Conservation (phyloP, 768 basidiomycete species). For the Amanita subjunquillea region DNA sequence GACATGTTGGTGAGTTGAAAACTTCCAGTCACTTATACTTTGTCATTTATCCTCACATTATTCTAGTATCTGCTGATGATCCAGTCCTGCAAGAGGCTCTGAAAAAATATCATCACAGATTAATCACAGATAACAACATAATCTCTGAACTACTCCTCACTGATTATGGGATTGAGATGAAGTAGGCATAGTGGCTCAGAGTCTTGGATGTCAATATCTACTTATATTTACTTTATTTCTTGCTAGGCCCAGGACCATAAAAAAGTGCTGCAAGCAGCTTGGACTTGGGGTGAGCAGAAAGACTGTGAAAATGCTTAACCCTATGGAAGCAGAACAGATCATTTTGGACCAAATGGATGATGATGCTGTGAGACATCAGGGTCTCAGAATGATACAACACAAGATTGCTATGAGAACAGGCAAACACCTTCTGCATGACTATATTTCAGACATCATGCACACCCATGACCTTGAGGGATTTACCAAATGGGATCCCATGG, state of each 20-base stretch:
- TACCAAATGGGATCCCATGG: slow-evolving; percentile 13
- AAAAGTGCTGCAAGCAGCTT: slow-evolving; percentile 10
- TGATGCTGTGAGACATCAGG: slow-evolving; percentile 11
- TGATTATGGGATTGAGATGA: slow-evolving; percentile 13
- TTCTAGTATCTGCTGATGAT: slow-evolving; percentile 10
- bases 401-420: slow-evolving; percentile 12
- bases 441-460: slow-evolving; percentile 11
- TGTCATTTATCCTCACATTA: neutral
- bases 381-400: slow-evolving; percentile 11
- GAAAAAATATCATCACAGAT: slow-evolving; percentile 11
- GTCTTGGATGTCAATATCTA: neutral
- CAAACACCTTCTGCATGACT: slow-evolving; percentile 9
- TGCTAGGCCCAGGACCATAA: slow-evolving; percentile 7
- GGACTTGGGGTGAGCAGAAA: slow-evolving; percentile 9
- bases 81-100: slow-evolving; percentile 8
- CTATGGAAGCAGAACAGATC: slow-evolving; percentile 10
- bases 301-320: slow-evolving; percentile 11
- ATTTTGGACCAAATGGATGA: slow-evolving; percentile 14
- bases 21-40: neutral
- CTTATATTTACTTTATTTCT: neutral
- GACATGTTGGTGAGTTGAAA: slow-evolving; percentile 4
- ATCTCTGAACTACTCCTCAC: slow-evolving; percentile 9
- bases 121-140: slow-evolving; percentile 9
- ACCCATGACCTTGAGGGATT: slow-evolving; percentile 15
- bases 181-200: slow-evolving; percentile 1